These are phyloP conservation scores for Aspergillus clavatus DNA, from an alignment of 2,329 filamentous ascomycete species.

Conservation along the genomic window DNA sequence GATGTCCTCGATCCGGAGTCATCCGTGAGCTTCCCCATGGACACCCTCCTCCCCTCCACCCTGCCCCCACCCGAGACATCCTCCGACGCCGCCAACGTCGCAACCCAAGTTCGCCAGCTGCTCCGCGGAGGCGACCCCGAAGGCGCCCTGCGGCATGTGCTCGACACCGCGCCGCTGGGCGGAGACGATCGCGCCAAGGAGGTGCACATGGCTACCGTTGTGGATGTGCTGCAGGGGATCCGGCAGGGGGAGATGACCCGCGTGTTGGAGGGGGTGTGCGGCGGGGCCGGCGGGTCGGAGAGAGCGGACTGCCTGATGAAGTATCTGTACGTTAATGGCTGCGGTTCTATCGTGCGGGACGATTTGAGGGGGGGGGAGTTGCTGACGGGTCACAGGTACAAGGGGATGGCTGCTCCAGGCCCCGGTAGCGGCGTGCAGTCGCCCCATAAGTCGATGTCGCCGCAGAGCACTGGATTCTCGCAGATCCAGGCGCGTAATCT, in stretches of 20 bases:
- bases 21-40: constrained; percentile 82
- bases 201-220: constrained; percentile 77
- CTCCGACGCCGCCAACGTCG: constrained; percentile 70
- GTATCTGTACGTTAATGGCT: constrained; percentile 66
- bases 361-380: too few relatives aligned
- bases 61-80: constrained; percentile 65
- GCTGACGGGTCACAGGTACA: constrained; percentile 59
- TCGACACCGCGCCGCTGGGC: constrained; percentile 75
- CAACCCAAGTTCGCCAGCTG: constrained; percentile 79
- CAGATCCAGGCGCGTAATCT: constrained; percentile 61
- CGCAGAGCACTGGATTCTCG: constrained; percentile 82
- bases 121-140: constrained; percentile 81
- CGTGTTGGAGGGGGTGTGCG: constrained; percentile 76
- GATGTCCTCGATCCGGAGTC: constrained; percentile 88
- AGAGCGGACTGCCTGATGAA: constrained; percentile 93
- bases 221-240: constrained; percentile 92
- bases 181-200: constrained; percentile 60
- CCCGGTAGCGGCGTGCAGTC: constrained; percentile 41
- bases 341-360: too few relatives aligned
- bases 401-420: constrained; percentile 66
- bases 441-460: constrained; percentile 54
- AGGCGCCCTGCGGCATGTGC: constrained; percentile 74
- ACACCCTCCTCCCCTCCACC: constrained; percentile 72
- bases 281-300: constrained; percentile 73
- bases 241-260: constrained; percentile 94